A percentile compares a stretch with the other conserved stretches of the same genome.
Conservation (phyloP, 768 basidiomycete species). For the Leccinum arenicola region DNA sequence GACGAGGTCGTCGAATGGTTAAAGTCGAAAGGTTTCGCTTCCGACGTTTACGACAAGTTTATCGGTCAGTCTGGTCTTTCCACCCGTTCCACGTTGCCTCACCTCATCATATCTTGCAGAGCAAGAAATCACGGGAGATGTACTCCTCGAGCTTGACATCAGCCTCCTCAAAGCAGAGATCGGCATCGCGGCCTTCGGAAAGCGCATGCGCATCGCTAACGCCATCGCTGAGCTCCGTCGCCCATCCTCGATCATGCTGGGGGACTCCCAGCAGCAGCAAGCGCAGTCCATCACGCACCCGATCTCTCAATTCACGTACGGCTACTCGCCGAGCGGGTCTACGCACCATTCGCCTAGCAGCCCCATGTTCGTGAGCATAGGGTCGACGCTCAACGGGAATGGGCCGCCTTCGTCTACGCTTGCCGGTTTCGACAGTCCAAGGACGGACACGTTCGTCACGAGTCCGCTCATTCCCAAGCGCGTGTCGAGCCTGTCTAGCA, state of each 20-base stretch:
- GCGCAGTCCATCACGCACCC: conserved; percentile 30
- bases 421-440: conserved; percentile 34
- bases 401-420: conserved; percentile 23
- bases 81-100: background rate
- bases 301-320: conserved; percentile 28
- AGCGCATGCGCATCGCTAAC: conserved; percentile 89
- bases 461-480: conserved; percentile 22
- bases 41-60: conserved; percentile 81
- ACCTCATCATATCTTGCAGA: conserved; percentile 45
- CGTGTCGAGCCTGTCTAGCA: conserved; percentile 28
- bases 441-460: conserved; percentile 12
- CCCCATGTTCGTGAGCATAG: conserved; percentile 34
- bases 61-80: conserved; percentile 52
- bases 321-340: conserved; percentile 38
- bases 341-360: conserved; percentile 45
- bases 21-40: conserved; percentile 78
- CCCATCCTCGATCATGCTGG: conserved; percentile 60
- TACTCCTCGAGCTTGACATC: conserved; percentile 90
- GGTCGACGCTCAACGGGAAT: conserved; percentile 23
- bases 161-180: conserved; percentile 91
- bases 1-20: conserved; percentile 92
- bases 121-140: conserved; percentile 98
- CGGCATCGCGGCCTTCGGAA: conserved; percentile 91
- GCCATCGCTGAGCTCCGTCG: conserved; percentile 86
- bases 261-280: conserved; percentile 40